These are phyloP conservation scores for Colletotrichum destructivum DNA, from an alignment of 2,329 filamentous ascomycete species.

Conservation along the genomic window DNA sequence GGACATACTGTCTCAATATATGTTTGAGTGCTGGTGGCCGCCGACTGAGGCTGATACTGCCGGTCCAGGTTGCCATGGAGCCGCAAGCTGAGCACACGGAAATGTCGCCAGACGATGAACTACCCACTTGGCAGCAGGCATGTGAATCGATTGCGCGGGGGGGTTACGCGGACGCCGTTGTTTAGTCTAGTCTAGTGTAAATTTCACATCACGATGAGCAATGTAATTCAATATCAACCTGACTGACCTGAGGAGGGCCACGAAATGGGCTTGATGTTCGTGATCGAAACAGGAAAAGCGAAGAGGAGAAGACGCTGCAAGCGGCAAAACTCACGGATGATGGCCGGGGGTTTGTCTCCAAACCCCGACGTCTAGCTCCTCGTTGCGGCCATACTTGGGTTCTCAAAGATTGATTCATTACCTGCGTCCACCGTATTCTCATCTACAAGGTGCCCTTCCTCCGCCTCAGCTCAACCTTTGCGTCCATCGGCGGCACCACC, in stretches of 20 bases:
- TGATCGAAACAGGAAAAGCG: no score
- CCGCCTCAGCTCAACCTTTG: conserved; percentile 51
- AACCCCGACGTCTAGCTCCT: no score
- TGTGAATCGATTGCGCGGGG: not conserved
- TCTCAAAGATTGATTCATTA: not conserved
- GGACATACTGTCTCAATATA: conserved; percentile 67
- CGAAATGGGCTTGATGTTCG: no score
- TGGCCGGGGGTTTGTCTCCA: no score
- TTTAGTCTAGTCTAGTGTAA: no score
- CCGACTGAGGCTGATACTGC: conserved; percentile 61
- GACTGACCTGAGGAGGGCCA: no score
- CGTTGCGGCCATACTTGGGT: no score
- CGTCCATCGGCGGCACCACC: conserved; percentile 54
- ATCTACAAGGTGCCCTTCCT: conserved; percentile 37
- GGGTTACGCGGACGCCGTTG: not conserved
- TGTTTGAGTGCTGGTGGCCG: conserved; percentile 58
- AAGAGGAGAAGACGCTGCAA: no score
- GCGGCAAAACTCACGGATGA: no score
- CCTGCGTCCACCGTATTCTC: no score
- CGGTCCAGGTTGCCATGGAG: conserved; percentile 67
- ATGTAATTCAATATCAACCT: no score
- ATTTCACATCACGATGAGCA: no score
- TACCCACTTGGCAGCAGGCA: conserved; percentile 4
- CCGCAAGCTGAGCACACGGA: conserved; percentile 40
- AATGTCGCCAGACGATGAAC: not conserved